Base-by-base conservation (phyloP, 495 filamentous ascomycete genomes). In the Xylaria scruposa region DNA sequence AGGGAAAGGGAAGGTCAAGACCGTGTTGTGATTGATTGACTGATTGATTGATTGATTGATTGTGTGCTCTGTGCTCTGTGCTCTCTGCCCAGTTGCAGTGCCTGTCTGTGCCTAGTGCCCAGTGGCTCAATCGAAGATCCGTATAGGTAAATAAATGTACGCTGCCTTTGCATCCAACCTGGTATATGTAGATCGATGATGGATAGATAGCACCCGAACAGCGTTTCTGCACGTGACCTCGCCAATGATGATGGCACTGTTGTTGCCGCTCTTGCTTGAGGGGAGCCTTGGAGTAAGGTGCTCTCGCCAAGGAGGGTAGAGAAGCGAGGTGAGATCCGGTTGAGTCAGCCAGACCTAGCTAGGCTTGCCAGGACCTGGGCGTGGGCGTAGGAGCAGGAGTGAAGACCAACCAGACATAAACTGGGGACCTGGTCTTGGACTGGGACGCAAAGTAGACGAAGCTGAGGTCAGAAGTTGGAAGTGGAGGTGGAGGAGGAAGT, bases 141-240 rank as follows among this genome's bases (percentile, higher is more conserved):
- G 58, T 38, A 40, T 60, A 31, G 29, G 29, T 31, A 36, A 29
- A 38, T 38, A 38, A 38, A 38, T 26, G 53, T 56, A 29, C 24
- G 49, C 29, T 33, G 0, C 31, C 29, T 58, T 29, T 56, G 36
- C 13, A 38, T 40, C 33, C 36, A 24, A 36, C 33, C 33, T 36
- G 21, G n/a, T n/a, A 3, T 12, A n/a, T 10, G 7, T 56, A 24
- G 51, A 56, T 56, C 21, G 21, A 56, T 9, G 56, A 10, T 33
- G 3, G 56, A 59, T 56, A 47, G 38, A 60, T 75, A 71, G 60
- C 68, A 53, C 68, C 40, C 60, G 9, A 38, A 71, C n/a, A 46
- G 49, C 49, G 36, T 40, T 67, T 36, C 19, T 46, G 70, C 77
- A 78, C 77, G 77, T 78, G 77, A 78, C 73, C 72, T 68, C 17